Evolutionary conservation across 2,329 filamentous ascomycete species (phyloP).

Genomic region (Arachnopeziza araneosa): DNA sequence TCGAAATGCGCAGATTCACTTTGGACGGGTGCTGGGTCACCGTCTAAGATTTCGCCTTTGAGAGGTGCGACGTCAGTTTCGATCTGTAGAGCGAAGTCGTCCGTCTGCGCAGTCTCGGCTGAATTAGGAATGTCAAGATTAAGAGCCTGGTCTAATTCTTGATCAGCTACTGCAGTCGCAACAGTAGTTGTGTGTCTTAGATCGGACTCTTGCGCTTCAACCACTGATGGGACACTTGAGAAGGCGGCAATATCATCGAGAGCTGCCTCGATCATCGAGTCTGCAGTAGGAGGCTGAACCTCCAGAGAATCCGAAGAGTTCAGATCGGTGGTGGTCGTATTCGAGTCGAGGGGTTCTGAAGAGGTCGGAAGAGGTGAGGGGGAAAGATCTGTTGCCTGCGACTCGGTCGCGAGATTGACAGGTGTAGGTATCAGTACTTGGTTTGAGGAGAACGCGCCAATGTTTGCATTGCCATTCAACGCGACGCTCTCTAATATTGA

Average conservation of each 20-base stretch:
- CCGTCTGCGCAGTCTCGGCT: background rate
- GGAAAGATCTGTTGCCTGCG: constrained; percentile 11
- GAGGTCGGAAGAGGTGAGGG: constrained; percentile 11
- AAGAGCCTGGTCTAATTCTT: background rate
- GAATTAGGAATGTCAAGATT: constrained; percentile 3
- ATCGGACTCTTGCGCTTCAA: constrained; percentile 30
- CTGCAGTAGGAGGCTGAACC: constrained; percentile 8
- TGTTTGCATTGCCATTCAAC: constrained; percentile 23
- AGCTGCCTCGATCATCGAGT: constrained; percentile 21
- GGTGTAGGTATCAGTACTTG: constrained; percentile 16
- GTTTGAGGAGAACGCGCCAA: constrained; percentile 25
- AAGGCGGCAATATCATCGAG: constrained; percentile 20
- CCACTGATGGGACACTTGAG: constrained; percentile 26
- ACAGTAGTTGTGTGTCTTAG: constrained; percentile 20
- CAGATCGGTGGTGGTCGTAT: constrained; percentile 16
- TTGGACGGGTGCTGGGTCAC: background rate
- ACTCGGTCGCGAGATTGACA: constrained; percentile 10
- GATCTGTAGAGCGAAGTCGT: background rate
- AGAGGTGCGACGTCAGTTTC: background rate
- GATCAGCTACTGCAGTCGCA: background rate
- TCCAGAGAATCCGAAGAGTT: constrained; percentile 13
- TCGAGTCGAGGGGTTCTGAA: constrained; percentile 19
- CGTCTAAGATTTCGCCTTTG: background rate
- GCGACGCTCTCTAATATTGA: background rate
- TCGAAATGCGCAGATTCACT: background rate